Evolutionary conservation across 805 yeast genomes (phyloP), one percentile per base, ranked within the genome.

Genomic region (Lipomyces anomalus): DNA sequence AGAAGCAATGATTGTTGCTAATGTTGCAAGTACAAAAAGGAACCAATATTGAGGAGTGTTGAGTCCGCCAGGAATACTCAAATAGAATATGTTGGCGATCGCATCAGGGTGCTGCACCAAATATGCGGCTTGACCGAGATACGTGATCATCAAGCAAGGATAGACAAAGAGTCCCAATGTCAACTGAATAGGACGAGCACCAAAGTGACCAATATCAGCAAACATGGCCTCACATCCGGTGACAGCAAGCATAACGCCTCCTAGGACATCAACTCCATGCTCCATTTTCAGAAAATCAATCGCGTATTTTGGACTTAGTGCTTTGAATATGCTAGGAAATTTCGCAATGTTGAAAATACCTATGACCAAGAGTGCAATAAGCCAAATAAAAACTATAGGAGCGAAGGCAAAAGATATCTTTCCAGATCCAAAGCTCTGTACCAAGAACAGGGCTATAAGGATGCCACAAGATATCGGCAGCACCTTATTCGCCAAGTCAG

Each of bases 161-260:
- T 74, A 77, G n/a, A 75, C 79, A 46, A 75, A 65, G 3, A 54
- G 49, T 2, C 69, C 46, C 36, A 76, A 59, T 6, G 80, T 68
- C 7, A 77, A 42, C 50, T 75, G 78, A 38, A 76, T 67, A 1
- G 82, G 73, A 4, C 65, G 51, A 22, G 67, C 65, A 2, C 79
- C 76, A 55, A 77, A 75, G 56, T 75, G 80, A 3, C 81, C 78
- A 41, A 77, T 66, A 60, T 78, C 82, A 1, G 82, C 80, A 63
- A 78, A 79, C 78, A 78, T 73, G 4, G 82, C 81, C 52, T 78
- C 83, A 3, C 75, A 66, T 26, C 83, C 83, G 0, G 84, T 77
- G 22, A 78, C 61, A 1, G 78, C 65, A 36, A 78, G 69, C 74
- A 78, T 70, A 2, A 75, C 74, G 3, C 75, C 72, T 7, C 75